A percentile compares a stretch with the other conserved stretches of the same genome.
These are phyloP conservation scores for Asclepias syriaca DNA, from an alignment of 257 asterid genomes.

Conservation along the genomic window DNA sequence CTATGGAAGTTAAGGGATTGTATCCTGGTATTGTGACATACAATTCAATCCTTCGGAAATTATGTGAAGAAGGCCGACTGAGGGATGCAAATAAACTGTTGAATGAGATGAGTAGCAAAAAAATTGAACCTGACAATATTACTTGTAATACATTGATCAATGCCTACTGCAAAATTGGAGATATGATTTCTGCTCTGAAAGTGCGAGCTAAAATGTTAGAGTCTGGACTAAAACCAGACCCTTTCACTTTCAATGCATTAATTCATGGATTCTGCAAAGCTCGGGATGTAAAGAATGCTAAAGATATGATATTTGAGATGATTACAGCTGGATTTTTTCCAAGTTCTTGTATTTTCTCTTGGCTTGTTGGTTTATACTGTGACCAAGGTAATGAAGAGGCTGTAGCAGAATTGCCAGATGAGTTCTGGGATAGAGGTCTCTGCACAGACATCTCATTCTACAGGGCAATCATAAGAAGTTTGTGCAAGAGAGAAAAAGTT, in stretches of 20 bases:
- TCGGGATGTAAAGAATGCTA: constrained; percentile 48
- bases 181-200: constrained; percentile 63
- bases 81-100: constrained; percentile 61
- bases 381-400: constrained; percentile 41
- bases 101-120: constrained; percentile 60
- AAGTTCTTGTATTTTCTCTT: constrained; percentile 46
- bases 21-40: constrained; percentile 70
- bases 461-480: constrained; percentile 58
- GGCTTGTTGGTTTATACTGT: constrained; percentile 71
- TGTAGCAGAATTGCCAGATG: constrained; percentile 49
- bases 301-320: constrained; percentile 57
- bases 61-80: constrained; percentile 72
- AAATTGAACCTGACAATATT: constrained; percentile 58
- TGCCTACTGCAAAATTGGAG: constrained; percentile 84
- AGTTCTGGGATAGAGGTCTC: constrained; percentile 49
- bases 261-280: constrained; percentile 71
- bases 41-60: constrained; percentile 69
- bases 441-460: constrained; percentile 63
- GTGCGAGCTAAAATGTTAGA: constrained; percentile 66
- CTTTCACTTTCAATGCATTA: constrained; percentile 76
- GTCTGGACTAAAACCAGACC: constrained; percentile 67
- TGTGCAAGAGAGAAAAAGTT: constrained; percentile 63
- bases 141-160: constrained; percentile 89
- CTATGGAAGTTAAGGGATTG: constrained; percentile 64
- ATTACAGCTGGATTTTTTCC: constrained; percentile 57